phyloP scores from a whole-genome alignment of 2,329 filamentous ascomycete genomes.

The Alternaria alternata region DNA sequence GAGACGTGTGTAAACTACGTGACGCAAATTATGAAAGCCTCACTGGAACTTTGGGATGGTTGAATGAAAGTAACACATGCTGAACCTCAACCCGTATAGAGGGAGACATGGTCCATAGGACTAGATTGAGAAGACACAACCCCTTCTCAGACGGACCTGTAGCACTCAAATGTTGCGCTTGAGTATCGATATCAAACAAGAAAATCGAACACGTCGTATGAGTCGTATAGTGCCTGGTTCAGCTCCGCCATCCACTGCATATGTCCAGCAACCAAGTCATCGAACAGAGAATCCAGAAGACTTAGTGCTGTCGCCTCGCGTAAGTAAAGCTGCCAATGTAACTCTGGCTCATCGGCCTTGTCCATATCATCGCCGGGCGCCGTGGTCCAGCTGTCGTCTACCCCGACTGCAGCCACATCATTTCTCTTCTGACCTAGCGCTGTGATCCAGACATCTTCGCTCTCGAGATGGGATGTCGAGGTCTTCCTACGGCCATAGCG shows the following conservation, averaged over 20 bases:
- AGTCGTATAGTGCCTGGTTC: background rate
- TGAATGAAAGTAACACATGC: background rate
- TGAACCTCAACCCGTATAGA: background rate
- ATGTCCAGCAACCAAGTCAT: constrained; percentile 10
- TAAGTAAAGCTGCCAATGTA: background rate
- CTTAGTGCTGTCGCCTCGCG: background rate
- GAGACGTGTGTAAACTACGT: background rate
- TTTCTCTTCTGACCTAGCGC: background rate
- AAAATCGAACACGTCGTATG: background rate
- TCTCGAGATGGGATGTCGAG: background rate
- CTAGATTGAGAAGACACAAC: background rate
- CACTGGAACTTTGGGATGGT: background rate
- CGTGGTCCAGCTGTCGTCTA: constrained; percentile 1
- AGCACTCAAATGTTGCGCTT: background rate
- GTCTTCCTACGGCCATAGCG: constrained; percentile 6
- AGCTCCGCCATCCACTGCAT: constrained; percentile 17
- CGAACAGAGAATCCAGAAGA: constrained; percentile 2
- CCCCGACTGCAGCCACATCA: background rate
- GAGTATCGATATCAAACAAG: background rate
- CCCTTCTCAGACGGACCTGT: background rate
- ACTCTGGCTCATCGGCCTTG: background rate
- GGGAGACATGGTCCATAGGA: background rate
- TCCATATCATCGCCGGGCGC: background rate
- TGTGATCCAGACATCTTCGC: constrained; percentile 5
- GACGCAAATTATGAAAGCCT: background rate